Conservation (phyloP, 345 rosid genomes). For the Clausena lansium region DNA sequence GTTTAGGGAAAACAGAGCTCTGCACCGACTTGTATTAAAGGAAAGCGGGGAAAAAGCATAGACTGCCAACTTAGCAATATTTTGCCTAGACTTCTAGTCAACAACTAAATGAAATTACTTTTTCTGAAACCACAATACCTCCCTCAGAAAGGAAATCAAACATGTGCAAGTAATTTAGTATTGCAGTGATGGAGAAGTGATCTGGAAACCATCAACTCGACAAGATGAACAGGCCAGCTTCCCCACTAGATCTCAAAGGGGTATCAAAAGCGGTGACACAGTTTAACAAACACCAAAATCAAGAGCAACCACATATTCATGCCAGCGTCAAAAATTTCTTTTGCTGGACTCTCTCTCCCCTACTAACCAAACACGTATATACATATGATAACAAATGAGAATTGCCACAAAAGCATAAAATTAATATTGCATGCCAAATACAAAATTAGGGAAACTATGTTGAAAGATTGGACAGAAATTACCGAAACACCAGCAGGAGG, state of each 20-base stretch:
- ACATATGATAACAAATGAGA: not conserved
- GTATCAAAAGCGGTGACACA: not conserved
- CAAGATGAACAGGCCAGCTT: not conserved
- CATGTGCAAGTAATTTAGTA: not conserved
- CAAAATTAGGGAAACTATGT: not conserved
- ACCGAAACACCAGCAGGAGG: slow-evolving; percentile 98
- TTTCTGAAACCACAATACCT: not conserved
- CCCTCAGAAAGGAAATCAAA: not conserved
- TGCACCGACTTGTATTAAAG: not conserved
- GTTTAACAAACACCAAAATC: not conserved
- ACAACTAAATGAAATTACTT: not conserved
- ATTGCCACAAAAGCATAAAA: not conserved
- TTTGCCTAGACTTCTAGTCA: not conserved
- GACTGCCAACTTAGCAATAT: not conserved
- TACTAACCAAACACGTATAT: not conserved
- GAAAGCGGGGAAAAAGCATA: not conserved
- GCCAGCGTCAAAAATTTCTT: not conserved
- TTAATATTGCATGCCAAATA: not conserved
- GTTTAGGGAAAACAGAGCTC: not conserved
- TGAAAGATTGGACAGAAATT: slow-evolving; percentile 21
- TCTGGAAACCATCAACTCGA: not conserved
- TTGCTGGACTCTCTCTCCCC: not conserved
- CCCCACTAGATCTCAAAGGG: not conserved
- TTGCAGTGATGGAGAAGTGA: not conserved
- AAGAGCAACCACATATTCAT: not conserved